Conservation (phyloP, 805 yeast species). For the Yamadazyma insecticola region DNA sequence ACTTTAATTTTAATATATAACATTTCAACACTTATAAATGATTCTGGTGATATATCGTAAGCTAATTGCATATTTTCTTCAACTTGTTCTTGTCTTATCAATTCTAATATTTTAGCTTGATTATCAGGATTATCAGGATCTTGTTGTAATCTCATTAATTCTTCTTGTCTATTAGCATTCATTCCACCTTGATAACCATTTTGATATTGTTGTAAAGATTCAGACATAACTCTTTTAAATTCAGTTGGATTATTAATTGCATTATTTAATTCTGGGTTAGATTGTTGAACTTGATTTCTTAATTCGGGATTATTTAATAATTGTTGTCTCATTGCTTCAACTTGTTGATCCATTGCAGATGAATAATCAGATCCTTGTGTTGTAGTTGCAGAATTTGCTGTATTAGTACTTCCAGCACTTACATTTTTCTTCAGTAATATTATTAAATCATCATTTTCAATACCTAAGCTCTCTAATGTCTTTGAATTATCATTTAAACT, state of each 20-base stretch:
- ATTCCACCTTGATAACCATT: conserved; percentile 3
- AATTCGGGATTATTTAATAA: conserved; percentile 37
- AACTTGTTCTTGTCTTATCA: conserved; percentile 65
- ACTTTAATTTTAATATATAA: conserved; percentile 73
- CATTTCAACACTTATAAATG: conserved; percentile 80
- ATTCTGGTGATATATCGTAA: conserved; percentile 83
- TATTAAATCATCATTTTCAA: conserved; percentile 58
- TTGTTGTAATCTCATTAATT: conserved; percentile 48
- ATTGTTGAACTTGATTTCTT: conserved; percentile 27
- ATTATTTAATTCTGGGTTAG: conserved; percentile 46
- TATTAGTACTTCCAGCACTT: conserved; percentile 7
- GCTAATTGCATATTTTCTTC: conserved; percentile 80
- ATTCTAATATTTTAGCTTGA: conserved; percentile 60
- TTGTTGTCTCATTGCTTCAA: conserved; percentile 49
- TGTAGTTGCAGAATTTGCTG: conserved; percentile 2
- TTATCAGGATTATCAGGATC: conserved; percentile 71
- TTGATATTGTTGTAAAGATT: conserved; percentile 29
- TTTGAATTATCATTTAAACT: conserved; percentile 23
- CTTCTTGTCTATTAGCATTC: conserved; percentile 37
- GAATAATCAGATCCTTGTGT: conserved; percentile 2
- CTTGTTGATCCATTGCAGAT: conserved; percentile 18
- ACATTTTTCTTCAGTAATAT: conserved; percentile 28
- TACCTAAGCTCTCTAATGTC: conserved; percentile 43
- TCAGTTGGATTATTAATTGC: conserved; percentile 43
- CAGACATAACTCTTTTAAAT: conserved; percentile 40